These are phyloP conservation scores for Paecilomyces sp. DNA, from an alignment of 2,329 filamentous ascomycete genomes.

Conservation along the genomic window DNA sequence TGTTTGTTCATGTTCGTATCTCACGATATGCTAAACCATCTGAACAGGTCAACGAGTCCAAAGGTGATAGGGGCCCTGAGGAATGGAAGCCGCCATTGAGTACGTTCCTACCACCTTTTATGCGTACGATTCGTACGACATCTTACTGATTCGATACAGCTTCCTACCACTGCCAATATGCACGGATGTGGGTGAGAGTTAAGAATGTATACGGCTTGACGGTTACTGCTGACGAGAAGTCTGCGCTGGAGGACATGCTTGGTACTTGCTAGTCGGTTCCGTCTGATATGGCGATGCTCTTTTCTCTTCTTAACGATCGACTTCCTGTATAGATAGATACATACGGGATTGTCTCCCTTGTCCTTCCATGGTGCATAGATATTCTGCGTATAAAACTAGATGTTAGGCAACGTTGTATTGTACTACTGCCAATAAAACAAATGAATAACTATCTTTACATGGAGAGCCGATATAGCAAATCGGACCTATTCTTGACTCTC, in stretches of 20 bases:
- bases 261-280: conserved; percentile 46
- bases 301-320: no score
- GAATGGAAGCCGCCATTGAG: conserved; percentile 65
- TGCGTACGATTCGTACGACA: neutral
- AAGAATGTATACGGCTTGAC: conserved; percentile 66
- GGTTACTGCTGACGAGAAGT: conserved; percentile 66
- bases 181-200: conserved; percentile 68
- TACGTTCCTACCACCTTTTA: conserved; percentile 22
- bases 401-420: no score
- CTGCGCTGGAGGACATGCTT: conserved; percentile 58
- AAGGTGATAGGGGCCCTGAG: conserved; percentile 69
- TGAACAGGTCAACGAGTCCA: conserved; percentile 54
- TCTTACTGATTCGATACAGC: conserved; percentile 20
- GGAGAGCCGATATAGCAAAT: no score
- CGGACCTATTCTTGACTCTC: no score
- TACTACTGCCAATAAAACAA: no score
- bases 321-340: no score
- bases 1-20: neutral
- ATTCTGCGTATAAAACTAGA: no score
- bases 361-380: no score
- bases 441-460: no score
- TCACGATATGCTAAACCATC: neutral
- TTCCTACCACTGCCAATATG: conserved; percentile 71
- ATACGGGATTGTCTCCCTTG: no score
- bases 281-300: no score